Evolutionary conservation across 805 yeast genomes (phyloP).

Genomic region (Jamesozyma spencerorum): DNA sequence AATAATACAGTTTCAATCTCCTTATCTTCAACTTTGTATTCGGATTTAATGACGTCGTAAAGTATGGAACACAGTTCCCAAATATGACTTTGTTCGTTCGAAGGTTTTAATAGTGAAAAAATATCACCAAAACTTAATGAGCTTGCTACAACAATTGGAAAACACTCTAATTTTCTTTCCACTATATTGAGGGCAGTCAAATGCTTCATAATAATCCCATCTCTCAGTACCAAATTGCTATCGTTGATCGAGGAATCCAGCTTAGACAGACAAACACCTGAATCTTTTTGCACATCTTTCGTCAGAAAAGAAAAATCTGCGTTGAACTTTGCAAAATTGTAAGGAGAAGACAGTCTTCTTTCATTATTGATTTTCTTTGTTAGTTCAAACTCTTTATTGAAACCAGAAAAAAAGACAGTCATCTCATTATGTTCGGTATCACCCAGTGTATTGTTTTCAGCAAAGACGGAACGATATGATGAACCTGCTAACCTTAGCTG

Average conservation of each 20-base stretch:
- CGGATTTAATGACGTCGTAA: conserved; percentile 38
- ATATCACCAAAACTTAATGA: conserved; percentile 27
- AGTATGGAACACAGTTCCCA: conserved; percentile 57
- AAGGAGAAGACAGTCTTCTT: conserved; percentile 17
- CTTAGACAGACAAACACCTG: conserved; percentile 8
- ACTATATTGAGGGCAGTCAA: conserved; percentile 16
- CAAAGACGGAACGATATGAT: conserved; percentile 27
- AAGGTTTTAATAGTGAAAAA: conserved; percentile 9
- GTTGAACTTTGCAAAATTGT: conserved; percentile 20
- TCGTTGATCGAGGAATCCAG: not conserved
- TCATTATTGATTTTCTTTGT: conserved; percentile 25
- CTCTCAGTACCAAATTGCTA: not conserved
- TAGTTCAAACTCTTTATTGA: conserved; percentile 28
- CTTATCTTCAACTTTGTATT: conserved; percentile 16
- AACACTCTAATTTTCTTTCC: conserved; percentile 25
- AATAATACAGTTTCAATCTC: conserved; percentile 19
- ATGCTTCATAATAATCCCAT: conserved; percentile 12
- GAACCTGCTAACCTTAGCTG: conserved; percentile 47
- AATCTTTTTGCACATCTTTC: conserved; percentile 4
- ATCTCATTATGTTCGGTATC: conserved; percentile 6
- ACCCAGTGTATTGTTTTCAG: conserved; percentile 6
- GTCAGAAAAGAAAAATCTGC: conserved; percentile 13
- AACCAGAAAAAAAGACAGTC: conserved; percentile 33
- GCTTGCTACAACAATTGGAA: conserved; percentile 33
- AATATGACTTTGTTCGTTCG: conserved; percentile 24